Evolutionary conservation across 2,329 filamentous ascomycete species (phyloP), one percentile per base, ranked within the genome.

Genomic region (Verticillium alfalfae): DNA sequence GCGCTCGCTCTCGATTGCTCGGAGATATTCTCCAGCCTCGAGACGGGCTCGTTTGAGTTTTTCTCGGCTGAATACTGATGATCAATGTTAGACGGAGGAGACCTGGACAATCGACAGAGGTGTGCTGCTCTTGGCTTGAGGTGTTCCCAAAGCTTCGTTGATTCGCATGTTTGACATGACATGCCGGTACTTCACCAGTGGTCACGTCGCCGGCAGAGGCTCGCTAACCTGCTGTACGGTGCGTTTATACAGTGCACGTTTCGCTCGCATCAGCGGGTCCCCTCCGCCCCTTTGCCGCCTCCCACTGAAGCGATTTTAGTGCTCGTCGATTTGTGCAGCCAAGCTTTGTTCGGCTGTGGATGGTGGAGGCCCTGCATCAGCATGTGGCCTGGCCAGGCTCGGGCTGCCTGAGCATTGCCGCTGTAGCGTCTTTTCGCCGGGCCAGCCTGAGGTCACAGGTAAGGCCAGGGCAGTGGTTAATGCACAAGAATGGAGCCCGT

Each of bases 371-470:
- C 45, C 45, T 39, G 58, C 26, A 37, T 34, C 60, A 65, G 56
- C 62, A 58, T 16, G 62, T 37, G 22, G 34, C 55, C 62, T 56
- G 39, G 62, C 55, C 60, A 62, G 60, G 63, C 60, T 60, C 64
- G 39, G n/a, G 45, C 45, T 12, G 45, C 45, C n/a, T 22, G 10
- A 12, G 45, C 45, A 52, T 18, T 52, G 45, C 45, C 45, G 45
- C 22, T 18, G 45, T 18, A 52, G 22, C 45, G 18, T 52, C 45
- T 31, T 37, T 52, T 26, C 45, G 45, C 45, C 13, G n/a, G 45
- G 45, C 45, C 18, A 22, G 45, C 45, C 45, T 26, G 18, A 52
- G 18, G 45, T 26, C 45, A 52, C 45, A 52, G 45, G 45, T 52
- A 52, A 22, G 45, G 45, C 45, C n/a, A 22, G 18, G 45, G 22